Evolutionary conservation across 306 rosid species (phyloP).

Genomic region (Rosa rugosa): DNA sequence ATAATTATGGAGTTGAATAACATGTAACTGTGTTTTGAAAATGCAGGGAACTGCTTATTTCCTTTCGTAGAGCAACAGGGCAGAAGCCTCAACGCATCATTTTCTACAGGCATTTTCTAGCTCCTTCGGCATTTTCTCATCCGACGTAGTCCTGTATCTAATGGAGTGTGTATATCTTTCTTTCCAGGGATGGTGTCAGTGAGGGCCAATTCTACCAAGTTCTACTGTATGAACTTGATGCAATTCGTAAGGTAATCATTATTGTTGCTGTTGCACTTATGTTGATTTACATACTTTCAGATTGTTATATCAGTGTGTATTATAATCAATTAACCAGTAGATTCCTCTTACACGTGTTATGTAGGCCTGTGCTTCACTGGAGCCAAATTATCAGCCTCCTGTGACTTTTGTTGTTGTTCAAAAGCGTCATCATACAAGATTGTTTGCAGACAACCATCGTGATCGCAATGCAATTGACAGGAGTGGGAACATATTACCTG

Average conservation of each 20-base stretch:
- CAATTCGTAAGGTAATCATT: conserved; percentile 69
- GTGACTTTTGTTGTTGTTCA: conserved; percentile 98
- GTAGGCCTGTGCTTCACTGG: conserved; percentile 91
- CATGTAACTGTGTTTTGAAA: background rate
- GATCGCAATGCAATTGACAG: conserved; percentile 65
- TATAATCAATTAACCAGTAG: background rate
- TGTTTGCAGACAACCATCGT: conserved; percentile 76
- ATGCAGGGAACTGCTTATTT: conserved; percentile 86
- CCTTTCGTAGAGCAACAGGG: conserved; percentile 94
- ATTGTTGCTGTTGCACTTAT: background rate
- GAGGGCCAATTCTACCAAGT: conserved; percentile 98
- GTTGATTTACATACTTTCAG: background rate
- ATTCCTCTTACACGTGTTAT: background rate
- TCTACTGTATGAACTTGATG: conserved; percentile 87
- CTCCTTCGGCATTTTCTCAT: background rate
- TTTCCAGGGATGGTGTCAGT: conserved; percentile 91
- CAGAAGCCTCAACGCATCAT: conserved; percentile 95
- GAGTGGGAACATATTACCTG: conserved; percentile 96
- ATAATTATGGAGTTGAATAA: background rate
- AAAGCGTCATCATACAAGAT: conserved; percentile 92
- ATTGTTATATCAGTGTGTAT: background rate
- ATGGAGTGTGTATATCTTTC: background rate
- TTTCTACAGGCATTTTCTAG: conserved; percentile 63
- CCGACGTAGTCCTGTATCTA: background rate
- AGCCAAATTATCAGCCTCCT: conserved; percentile 96